These are phyloP conservation scores for Phytophthora fragariaefolia DNA, from an alignment of 352 stramenopile species.

Conservation along the genomic window DNA sequence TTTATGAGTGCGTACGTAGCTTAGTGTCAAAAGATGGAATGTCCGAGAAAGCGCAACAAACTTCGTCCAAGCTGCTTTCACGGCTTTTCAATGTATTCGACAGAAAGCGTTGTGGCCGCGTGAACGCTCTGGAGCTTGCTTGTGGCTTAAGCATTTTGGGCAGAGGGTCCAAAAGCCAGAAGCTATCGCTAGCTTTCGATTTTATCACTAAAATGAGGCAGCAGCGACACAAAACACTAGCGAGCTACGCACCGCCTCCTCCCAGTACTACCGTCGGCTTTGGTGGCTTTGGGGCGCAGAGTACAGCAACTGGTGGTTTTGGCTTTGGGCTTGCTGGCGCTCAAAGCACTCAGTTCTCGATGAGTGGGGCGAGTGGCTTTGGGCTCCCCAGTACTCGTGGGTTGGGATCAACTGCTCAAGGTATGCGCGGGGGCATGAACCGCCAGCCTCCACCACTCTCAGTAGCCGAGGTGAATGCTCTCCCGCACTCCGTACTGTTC, in stretches of 20 bases:
- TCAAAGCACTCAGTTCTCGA: conserved; percentile 57
- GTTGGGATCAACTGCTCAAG: conserved; percentile 33
- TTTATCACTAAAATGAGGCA: conserved; percentile 89
- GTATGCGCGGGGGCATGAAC: conserved; percentile 38
- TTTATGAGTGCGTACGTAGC: conserved; percentile 89
- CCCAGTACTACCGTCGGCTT: conserved; percentile 33
- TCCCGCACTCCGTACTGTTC: conserved; percentile 85
- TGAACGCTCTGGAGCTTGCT: conserved; percentile 86
- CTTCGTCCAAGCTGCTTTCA: conserved; percentile 83
- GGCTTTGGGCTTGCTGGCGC: conserved; percentile 39
- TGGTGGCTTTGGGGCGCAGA: conserved; percentile 31
- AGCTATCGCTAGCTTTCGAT: conserved; percentile 86
- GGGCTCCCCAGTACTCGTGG: conserved; percentile 66
- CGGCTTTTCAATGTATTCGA: conserved; percentile 89
- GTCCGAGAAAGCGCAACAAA: conserved; percentile 86
- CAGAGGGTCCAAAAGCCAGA: conserved; percentile 87
- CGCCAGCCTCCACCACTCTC: conserved; percentile 39
- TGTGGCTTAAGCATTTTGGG: conserved; percentile 88
- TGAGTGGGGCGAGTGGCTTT: conserved; percentile 50
- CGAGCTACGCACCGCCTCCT: conserved; percentile 59
- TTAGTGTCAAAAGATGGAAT: conserved; percentile 81
- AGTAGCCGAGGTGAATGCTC: conserved; percentile 56
- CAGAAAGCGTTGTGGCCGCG: conserved; percentile 78
- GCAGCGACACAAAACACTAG: conserved; percentile 74
- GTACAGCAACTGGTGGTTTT: conserved; percentile 43